These are phyloP conservation scores for Piedraia hortae DNA, from an alignment of 2,329 filamentous ascomycete genomes.

Conservation along the genomic window DNA sequence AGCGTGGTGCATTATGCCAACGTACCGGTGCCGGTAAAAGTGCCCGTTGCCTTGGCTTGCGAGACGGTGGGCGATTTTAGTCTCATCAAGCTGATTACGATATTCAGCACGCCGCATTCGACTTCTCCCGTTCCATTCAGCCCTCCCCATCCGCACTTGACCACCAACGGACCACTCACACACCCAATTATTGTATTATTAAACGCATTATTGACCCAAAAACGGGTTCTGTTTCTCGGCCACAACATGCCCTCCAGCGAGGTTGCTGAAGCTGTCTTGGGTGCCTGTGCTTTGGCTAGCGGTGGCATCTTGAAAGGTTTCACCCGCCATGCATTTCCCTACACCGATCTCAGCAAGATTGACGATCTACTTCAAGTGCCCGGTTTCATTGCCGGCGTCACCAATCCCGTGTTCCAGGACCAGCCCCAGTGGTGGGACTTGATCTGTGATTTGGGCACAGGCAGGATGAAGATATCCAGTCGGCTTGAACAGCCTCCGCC, in stretches of 20 bases:
- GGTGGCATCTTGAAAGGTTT: conserved; percentile 83
- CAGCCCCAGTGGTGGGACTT: conserved; percentile 98
- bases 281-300: conserved; percentile 80
- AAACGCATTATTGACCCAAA: conserved; percentile 86
- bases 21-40: conserved; percentile 87
- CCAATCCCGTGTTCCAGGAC: conserved; percentile 82
- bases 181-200: conserved; percentile 87
- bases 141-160: conserved; percentile 64
- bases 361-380: conserved; percentile 88
- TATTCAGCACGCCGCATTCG: conserved; percentile 61
- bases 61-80: conserved; percentile 97
- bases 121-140: conserved; percentile 57
- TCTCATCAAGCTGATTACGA: conserved; percentile 86
- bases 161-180: conserved; percentile 65
- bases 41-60: conserved; percentile 74
- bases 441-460: conserved; percentile 72
- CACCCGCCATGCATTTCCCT: conserved; percentile 86
- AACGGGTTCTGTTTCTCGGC: conserved; percentile 82
- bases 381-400: conserved; percentile 92
- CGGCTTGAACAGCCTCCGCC: conserved; percentile 54
- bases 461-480: conserved; percentile 80
- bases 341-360: conserved; percentile 92
- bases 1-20: conserved; percentile 87
- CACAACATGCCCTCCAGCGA: conserved; percentile 88
- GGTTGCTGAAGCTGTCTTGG: conserved; percentile 89